These are phyloP conservation scores for Chlorella sorokiniana DNA, from an alignment of 139 green algal genomes.

Conservation along the genomic window DNA sequence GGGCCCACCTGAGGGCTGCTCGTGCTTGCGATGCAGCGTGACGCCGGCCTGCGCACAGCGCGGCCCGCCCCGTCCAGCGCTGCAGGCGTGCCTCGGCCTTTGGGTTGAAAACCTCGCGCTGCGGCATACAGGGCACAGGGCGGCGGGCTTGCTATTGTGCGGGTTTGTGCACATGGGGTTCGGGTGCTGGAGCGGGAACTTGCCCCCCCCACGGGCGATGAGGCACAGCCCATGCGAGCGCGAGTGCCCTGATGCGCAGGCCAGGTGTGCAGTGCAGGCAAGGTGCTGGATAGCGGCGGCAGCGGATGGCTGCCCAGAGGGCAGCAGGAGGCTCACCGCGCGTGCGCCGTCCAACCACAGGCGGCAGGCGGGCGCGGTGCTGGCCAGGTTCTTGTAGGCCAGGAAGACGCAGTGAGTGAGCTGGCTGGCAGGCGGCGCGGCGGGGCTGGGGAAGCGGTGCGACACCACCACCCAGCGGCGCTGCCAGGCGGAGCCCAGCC, in stretches of 20 bases:
- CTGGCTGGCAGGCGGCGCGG: not conserved
- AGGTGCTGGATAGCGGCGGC: not conserved
- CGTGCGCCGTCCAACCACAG: slow-evolving; percentile 43
- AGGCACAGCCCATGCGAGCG: no score
- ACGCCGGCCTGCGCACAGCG: slow-evolving; percentile 28
- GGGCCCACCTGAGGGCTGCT: slow-evolving; percentile 9
- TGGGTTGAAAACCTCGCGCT: slow-evolving; percentile 34
- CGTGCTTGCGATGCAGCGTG: slow-evolving; percentile 39
- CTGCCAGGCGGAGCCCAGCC: slow-evolving; percentile 34
- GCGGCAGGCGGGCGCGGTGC: slow-evolving; percentile 25
- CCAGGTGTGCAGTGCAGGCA: not conserved
- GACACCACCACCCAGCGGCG: slow-evolving; percentile 39
- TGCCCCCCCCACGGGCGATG: no score
- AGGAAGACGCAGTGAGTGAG: slow-evolving; percentile 31
- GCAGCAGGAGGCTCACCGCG: slow-evolving; percentile 18
- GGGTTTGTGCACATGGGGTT: no score
- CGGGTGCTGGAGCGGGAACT: no score
- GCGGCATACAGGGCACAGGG: not conserved
- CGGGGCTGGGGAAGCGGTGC: slow-evolving; percentile 32
- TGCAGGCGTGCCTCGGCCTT: slow-evolving; percentile 26
- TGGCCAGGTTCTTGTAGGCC: slow-evolving; percentile 21
- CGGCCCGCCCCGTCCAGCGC: not conserved
- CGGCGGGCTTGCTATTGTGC: no score
- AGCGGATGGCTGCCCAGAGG: not conserved
- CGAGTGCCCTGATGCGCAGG: no score